These are phyloP conservation scores for Eimeria brunetti DNA, from an alignment of 169 alveolate genomes.

Conservation along the genomic window DNA sequence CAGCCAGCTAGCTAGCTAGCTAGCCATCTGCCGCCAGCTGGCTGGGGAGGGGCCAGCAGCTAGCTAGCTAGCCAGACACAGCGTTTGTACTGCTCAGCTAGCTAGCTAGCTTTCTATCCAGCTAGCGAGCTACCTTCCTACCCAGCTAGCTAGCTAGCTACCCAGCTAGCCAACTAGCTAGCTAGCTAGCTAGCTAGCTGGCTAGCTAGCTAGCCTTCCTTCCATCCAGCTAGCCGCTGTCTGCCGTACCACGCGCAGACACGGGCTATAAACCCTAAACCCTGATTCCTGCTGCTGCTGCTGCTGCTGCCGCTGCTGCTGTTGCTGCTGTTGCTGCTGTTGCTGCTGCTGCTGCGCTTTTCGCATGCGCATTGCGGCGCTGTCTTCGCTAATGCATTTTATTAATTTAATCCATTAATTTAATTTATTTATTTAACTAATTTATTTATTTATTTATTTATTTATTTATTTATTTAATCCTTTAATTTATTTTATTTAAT, in stretches of 20 bases:
- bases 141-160: background rate
- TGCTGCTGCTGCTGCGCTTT: background rate
- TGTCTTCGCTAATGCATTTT: background rate
- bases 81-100: too few relatives aligned
- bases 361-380: background rate
- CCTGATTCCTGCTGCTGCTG: background rate
- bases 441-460: background rate
- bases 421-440: background rate
- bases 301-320: background rate
- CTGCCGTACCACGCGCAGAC: too few relatives aligned
- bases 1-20: too few relatives aligned
- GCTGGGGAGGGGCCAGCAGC: background rate
- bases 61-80: background rate
- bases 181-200: background rate
- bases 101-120: background rate
- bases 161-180: background rate
- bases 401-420: too few relatives aligned
- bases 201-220: background rate
- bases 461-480: background rate
- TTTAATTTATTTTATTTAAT: slow-evolving; percentile 8
- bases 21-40: background rate
- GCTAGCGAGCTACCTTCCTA: too few relatives aligned
- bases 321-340: slow-evolving; percentile 3
- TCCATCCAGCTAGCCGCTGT: background rate
- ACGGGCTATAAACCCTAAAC: background rate